A percentile compares a stretch with the other conserved stretches of the same genome.
Evolutionary conservation across 352 stramenopile species (phyloP).

Genomic region (Globisporangium paddicum): DNA sequence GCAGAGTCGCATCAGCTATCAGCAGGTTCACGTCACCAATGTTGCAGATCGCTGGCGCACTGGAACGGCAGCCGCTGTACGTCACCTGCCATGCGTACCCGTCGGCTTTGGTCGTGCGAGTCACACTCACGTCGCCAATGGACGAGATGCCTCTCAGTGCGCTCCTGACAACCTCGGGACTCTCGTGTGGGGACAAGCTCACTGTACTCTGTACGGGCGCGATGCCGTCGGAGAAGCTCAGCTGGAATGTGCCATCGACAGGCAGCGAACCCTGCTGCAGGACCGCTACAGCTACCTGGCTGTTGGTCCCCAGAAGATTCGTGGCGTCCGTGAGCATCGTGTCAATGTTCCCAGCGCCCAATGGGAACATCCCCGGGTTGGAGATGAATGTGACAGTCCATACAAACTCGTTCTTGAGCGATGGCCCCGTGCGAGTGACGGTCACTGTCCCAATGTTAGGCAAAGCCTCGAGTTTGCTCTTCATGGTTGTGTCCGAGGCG

Average conservation of each 20-base stretch:
- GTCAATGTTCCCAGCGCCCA: slow-evolving; percentile 63
- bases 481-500: slow-evolving; percentile 89
- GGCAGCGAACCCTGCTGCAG: slow-evolving; percentile 44
- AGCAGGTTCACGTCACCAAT: slow-evolving; percentile 81
- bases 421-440: slow-evolving; percentile 80
- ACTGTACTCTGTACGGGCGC: slow-evolving; percentile 26
- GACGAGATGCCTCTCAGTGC: slow-evolving; percentile 42
- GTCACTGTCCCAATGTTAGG: slow-evolving; percentile 90
- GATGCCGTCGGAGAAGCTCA: slow-evolving; percentile 34
- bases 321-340: slow-evolving; percentile 35
- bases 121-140: slow-evolving; percentile 65
- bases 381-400: slow-evolving; percentile 93
- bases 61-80: slow-evolving; percentile 79
- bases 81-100: slow-evolving; percentile 90
- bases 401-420: slow-evolving; percentile 86
- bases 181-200: slow-evolving; percentile 55
- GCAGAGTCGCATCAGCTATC: slow-evolving; percentile 28
- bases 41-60: slow-evolving; percentile 84
- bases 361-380: slow-evolving; percentile 92
- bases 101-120: slow-evolving; percentile 43
- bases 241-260: slow-evolving; percentile 59
- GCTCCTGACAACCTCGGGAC: slow-evolving; percentile 29
- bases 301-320: slow-evolving; percentile 39
- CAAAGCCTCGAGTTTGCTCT: slow-evolving; percentile 88
- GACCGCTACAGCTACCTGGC: slow-evolving; percentile 26